phyloP scores from a whole-genome alignment of 441 rosid genomes.

The Mallotus japonicus region DNA sequence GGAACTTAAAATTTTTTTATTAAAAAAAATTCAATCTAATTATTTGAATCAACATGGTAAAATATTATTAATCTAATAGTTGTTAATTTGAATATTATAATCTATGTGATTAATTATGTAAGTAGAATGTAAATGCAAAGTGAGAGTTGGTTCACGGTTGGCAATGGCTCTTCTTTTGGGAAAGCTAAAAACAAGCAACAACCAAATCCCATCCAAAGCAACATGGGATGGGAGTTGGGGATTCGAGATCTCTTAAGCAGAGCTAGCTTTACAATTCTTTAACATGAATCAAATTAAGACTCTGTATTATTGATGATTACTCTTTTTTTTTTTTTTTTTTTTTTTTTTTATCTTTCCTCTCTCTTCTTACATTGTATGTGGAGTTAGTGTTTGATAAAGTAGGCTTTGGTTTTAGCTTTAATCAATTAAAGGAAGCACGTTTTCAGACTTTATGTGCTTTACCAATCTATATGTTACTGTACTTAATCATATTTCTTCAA shows the following conservation, averaged over 20 bases:
- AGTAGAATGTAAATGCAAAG: neutral
- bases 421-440: conserved; percentile 36
- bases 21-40: too few relatives aligned
- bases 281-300: conserved; percentile 24
- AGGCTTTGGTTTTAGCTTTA: conserved; percentile 28
- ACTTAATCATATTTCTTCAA: neutral
- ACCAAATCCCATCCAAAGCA: conserved; percentile 36
- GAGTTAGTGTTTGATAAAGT: conserved; percentile 14
- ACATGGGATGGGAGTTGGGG: conserved; percentile 38
- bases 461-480: conserved; percentile 6
- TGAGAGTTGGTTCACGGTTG: conserved; percentile 36
- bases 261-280: conserved; percentile 26
- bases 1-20: too few relatives aligned
- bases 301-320: conserved; percentile 26
- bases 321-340: conserved; percentile 9
- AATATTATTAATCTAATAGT: too few relatives aligned
- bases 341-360: too few relatives aligned
- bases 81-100: neutral
- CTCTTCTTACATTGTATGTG: neutral
- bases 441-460: conserved; percentile 21
- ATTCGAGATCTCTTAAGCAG: conserved; percentile 39
- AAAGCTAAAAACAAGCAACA: conserved; percentile 31
- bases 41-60: too few relatives aligned
- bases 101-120: too few relatives aligned
- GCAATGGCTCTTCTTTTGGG: conserved; percentile 36